phyloP scores from a whole-genome alignment of 1,284 basidiomycete genomes.

The Microbotryomycetes sp. region DNA sequence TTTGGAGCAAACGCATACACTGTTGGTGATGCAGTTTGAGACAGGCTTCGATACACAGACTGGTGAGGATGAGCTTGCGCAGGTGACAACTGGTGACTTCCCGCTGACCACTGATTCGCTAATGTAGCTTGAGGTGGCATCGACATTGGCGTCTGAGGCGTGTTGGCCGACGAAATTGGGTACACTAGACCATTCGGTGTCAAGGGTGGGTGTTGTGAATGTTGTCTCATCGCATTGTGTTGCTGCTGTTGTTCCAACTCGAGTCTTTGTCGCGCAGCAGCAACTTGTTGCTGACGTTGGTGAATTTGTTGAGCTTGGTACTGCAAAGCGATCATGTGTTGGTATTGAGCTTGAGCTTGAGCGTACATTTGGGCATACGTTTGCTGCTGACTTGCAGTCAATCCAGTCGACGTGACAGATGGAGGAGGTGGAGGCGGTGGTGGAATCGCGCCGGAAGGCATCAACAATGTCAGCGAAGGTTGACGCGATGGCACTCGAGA shows the following conservation, averaged over 20 bases:
- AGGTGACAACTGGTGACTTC: background rate
- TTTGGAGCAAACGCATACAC: background rate
- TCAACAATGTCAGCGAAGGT: conserved; percentile 15
- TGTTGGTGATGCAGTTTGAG: conserved; percentile 14
- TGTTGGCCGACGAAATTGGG: conserved; percentile 1
- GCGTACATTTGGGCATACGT: conserved; percentile 17
- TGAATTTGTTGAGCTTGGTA: conserved; percentile 17
- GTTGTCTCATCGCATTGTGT: background rate
- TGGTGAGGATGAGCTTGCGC: background rate
- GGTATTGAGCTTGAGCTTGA: conserved; percentile 25
- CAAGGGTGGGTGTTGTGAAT: background rate
- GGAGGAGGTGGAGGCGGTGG: conserved; percentile 2
- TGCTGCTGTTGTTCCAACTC: conserved; percentile 7
- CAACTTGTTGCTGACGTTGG: conserved; percentile 1
- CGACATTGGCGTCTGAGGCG: background rate
- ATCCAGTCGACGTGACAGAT: conserved; percentile 12
- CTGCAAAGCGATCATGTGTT: conserved; percentile 19
- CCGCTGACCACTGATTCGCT: background rate
- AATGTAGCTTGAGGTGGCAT: background rate
- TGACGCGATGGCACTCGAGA: conserved; percentile 20
- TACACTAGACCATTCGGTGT: conserved; percentile 14
- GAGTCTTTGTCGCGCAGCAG: background rate
- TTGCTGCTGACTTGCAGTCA: conserved; percentile 3
- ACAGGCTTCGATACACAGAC: background rate
- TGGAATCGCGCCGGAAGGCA: background rate